Base-by-base conservation (phyloP, 805 yeast species). In the Yamadazyma phyllophila region DNA sequence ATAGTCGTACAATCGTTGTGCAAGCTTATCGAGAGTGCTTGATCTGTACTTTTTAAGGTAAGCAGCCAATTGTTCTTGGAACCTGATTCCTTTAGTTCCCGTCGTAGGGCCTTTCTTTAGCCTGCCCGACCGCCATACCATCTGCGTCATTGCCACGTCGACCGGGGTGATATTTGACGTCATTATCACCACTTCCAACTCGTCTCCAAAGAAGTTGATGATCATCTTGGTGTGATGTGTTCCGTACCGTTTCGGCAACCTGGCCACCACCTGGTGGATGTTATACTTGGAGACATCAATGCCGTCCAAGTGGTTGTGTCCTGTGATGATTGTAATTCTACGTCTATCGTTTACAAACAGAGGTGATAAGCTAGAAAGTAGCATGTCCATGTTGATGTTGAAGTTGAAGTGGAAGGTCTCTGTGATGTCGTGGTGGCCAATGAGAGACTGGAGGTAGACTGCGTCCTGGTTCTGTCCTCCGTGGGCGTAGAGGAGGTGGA, bases 141-240 rank as follows among this genome's bases (percentile, higher is more conserved):
- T 81, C 55, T 84, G 89, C 6, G 85, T 83, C 45, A 84, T 79
- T 1, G 73, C 71, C 41, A 80, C 74, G 59, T 85, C 91, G 0
- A 73, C 56, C 30, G 60, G 59, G 0, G 83, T 80, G 44, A 83
- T 57, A 59, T 85, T 85, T 58, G 78, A 74, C 1, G 88, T 78
- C 59, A 83, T 78, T 17, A 84, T 64, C 16, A 78, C 78, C 0
- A 85, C 59, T 55, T 78, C 81, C 27, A 74, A 60, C 0, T 73
- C 61, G 13, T 64, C 66, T 49, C 77, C 78, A 54, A 69, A 81
- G 46, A 75, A 65, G 54, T 83, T 83, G 11, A 85, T 63, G 71
- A 84, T 80, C 76, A 84, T 64, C 57, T 85, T 85, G 1, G 88
- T 74, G 58, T 85, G 92, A 59, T 85, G 90, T 2, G 64, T 62